phyloP scores from a whole-genome alignment of 2,329 filamentous ascomycete genomes.

The Graphiopsis chlorocephala region DNA sequence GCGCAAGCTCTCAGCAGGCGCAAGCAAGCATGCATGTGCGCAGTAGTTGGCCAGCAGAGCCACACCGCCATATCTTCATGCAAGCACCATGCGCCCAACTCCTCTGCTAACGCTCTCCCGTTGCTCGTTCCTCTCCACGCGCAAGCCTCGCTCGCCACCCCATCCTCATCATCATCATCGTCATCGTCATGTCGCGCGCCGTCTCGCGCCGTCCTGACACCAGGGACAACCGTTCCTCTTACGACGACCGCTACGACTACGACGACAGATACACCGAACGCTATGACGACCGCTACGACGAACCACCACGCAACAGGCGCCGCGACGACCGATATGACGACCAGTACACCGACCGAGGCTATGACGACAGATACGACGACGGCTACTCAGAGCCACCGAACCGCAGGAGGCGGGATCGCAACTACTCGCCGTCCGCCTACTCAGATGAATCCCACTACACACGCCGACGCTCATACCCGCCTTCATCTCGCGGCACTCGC shows the following conservation, averaged over 20 bases:
- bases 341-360: not conserved
- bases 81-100: slow-evolving; percentile 10
- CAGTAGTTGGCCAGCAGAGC: not conserved
- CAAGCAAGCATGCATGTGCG: not conserved
- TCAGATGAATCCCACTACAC: slow-evolving; percentile 13
- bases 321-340: not conserved
- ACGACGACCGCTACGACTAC: slow-evolving; percentile 6
- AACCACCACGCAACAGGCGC: not conserved
- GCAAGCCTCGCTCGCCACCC: not conserved
- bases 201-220: slow-evolving; percentile 10
- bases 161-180: not conserved
- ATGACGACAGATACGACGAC: slow-evolving; percentile 12
- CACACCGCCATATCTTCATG: slow-evolving; percentile 16
- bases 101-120: not conserved
- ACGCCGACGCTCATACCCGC: slow-evolving; percentile 9
- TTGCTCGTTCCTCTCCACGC: not conserved
- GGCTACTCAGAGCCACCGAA: slow-evolving; percentile 6
- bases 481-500: slow-evolving; percentile 6
- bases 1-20: not conserved
- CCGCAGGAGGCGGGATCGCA: slow-evolving; percentile 10
- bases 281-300: slow-evolving; percentile 6
- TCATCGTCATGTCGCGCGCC: slow-evolving; percentile 10
- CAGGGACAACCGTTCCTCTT: slow-evolving; percentile 9
- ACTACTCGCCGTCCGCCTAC: slow-evolving; percentile 2
- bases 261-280: slow-evolving; percentile 14